These are phyloP conservation scores for Botrytis byssoidea DNA, from an alignment of 2,329 filamentous ascomycete species.

Conservation along the genomic window DNA sequence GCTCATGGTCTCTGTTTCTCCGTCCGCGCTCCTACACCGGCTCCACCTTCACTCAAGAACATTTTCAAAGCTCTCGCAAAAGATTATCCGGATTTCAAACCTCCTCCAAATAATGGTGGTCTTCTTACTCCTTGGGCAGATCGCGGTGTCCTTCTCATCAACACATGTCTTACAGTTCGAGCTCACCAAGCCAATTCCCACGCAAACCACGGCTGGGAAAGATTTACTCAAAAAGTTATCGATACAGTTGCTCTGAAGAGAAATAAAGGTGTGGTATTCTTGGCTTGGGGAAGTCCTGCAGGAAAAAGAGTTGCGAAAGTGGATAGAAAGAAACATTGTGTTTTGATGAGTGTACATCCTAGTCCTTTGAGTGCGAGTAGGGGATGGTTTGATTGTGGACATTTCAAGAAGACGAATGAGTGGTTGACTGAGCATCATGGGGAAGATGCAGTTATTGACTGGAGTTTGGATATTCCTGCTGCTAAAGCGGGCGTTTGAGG, in stretches of 20 bases:
- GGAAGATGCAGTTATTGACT: slow-evolving; percentile 77
- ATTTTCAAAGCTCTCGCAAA: slow-evolving; percentile 87
- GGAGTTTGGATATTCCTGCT: slow-evolving; percentile 55
- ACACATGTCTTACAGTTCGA: slow-evolving; percentile 91
- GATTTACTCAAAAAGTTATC: slow-evolving; percentile 87
- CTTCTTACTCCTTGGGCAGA: slow-evolving; percentile 92
- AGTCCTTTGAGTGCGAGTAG: slow-evolving; percentile 82
- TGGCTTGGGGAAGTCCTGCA: slow-evolving; percentile 90
- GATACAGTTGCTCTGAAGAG: slow-evolving; percentile 79
- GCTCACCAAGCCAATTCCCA: slow-evolving; percentile 87
- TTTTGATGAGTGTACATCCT: slow-evolving; percentile 85
- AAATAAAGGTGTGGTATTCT: slow-evolving; percentile 81
- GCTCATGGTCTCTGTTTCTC: slow-evolving; percentile 96
- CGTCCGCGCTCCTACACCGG: slow-evolving; percentile 81
- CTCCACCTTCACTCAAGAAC: slow-evolving; percentile 87
- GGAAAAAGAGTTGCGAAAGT: slow-evolving; percentile 75
- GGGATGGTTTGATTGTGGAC: slow-evolving; percentile 81
- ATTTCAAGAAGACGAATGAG: slow-evolving; percentile 79
- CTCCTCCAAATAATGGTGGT: slow-evolving; percentile 75
- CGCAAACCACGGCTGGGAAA: slow-evolving; percentile 85
- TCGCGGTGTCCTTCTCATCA: slow-evolving; percentile 86
- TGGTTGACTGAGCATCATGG: slow-evolving; percentile 83
- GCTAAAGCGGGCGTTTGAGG: slow-evolving; percentile 6
- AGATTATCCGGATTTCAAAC: slow-evolving; percentile 78
- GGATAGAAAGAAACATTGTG: slow-evolving; percentile 70